Evolutionary conservation across 202 grass and related monocot species (phyloP).

Genomic region (Carex sylvatica): DNA sequence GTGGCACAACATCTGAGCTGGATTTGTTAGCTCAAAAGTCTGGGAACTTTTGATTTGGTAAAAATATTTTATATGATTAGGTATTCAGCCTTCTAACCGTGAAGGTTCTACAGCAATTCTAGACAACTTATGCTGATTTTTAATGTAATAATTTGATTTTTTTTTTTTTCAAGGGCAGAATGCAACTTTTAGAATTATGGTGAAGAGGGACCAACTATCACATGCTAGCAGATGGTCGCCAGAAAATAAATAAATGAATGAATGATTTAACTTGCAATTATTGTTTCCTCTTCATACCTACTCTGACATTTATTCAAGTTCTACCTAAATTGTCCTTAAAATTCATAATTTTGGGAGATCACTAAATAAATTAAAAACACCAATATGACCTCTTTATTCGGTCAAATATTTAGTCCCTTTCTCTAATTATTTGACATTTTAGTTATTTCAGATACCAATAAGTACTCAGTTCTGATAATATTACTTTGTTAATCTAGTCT

Average conservation of each 20-base stretch:
- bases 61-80: background rate
- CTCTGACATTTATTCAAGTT: constrained; percentile 18
- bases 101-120: background rate
- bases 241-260: background rate
- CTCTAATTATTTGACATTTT: background rate
- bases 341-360: background rate
- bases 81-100: background rate
- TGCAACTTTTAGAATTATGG: background rate
- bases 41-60: constrained; percentile 2
- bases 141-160: background rate
- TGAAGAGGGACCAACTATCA: constrained; percentile 4
- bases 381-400: background rate
- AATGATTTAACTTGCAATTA: constrained; percentile 11
- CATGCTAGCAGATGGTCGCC: constrained; percentile 12
- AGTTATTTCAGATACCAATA: background rate
- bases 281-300: background rate
- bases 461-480: background rate
- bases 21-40: constrained; percentile 13
- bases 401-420: background rate
- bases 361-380: background rate
- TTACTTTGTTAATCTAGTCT: background rate
- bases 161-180: background rate
- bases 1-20: constrained; percentile 20
- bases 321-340: background rate
- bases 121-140: background rate